Evolutionary conservation across 768 basidiomycete genomes (phyloP).

Genomic region (Kwoniella dejecticola): DNA sequence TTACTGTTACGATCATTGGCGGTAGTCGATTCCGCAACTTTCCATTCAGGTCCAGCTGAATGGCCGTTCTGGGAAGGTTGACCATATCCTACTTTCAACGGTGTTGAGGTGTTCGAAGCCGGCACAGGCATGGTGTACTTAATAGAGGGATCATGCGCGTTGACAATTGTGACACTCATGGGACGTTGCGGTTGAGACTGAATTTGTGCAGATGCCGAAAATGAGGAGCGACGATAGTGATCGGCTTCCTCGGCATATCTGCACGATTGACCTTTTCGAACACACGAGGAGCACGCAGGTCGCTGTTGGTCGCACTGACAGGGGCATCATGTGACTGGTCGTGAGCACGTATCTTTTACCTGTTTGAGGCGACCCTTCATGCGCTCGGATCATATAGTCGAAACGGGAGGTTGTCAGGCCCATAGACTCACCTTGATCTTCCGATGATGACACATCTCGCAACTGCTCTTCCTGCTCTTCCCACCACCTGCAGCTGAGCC

Average conservation of each 20-base stretch:
- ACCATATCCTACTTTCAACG: constrained; percentile 16
- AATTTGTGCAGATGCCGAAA: not conserved
- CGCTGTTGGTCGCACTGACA: constrained; percentile 28
- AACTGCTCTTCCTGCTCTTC: constrained; percentile 45
- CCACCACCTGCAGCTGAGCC: constrained; percentile 11
- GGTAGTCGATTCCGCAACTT: constrained; percentile 4
- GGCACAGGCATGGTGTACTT: constrained; percentile 27
- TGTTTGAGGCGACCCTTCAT: too few relatives aligned
- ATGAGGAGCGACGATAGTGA: not conserved
- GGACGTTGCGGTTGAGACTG: constrained; percentile 4
- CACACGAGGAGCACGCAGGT: constrained; percentile 26
- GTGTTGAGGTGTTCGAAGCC: not conserved
- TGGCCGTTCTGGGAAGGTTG: not conserved
- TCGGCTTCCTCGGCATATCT: constrained; percentile 30
- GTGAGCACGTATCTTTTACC: too few relatives aligned
- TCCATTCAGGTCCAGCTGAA: constrained; percentile 16
- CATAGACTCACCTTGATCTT: constrained; percentile 45
- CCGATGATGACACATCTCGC: constrained; percentile 42
- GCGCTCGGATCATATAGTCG: too few relatives aligned
- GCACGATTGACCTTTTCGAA: constrained; percentile 22
- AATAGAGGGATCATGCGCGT: constrained; percentile 22
- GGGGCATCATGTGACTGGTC: not conserved
- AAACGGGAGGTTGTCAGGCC: too few relatives aligned
- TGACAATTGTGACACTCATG: constrained; percentile 23
- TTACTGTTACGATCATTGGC: not conserved